Evolutionary conservation across 805 yeast genomes (phyloP).

Genomic region (Starmerella bombi): DNA sequence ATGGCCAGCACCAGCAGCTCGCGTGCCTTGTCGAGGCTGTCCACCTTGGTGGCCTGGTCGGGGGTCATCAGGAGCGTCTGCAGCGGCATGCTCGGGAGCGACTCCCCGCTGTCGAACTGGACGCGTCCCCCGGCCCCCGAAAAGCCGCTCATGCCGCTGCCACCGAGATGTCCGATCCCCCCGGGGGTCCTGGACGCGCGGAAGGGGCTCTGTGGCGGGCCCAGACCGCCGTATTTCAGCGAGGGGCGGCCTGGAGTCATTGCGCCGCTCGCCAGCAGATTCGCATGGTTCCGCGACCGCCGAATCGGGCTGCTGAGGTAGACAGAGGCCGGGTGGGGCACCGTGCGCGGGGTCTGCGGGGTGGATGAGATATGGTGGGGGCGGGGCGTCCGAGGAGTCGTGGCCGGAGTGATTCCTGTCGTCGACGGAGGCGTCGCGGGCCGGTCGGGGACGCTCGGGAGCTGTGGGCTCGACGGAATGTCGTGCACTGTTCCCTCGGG

Average conservation of each 20-base stretch:
- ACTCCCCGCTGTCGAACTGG: slow-evolving; percentile 4
- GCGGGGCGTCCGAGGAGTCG: background rate
- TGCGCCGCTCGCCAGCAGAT: slow-evolving; percentile 9
- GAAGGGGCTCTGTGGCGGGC: slow-evolving; percentile 5
- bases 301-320: slow-evolving; percentile 17
- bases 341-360: background rate
- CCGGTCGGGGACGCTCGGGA: background rate
- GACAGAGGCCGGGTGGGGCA: slow-evolving; percentile 9
- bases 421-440: background rate
- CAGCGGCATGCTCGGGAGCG: slow-evolving; percentile 20
- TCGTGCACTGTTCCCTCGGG: background rate
- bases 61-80: slow-evolving; percentile 17
- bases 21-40: slow-evolving; percentile 8
- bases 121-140: slow-evolving; percentile 4
- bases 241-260: slow-evolving; percentile 19
- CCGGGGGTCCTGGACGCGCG: slow-evolving; percentile 1
- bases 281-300: slow-evolving; percentile 3
- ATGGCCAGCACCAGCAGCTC: slow-evolving; percentile 17
- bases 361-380: background rate
- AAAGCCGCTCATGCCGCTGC: background rate
- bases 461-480: background rate
- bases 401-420: background rate
- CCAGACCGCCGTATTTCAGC: background rate
- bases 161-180: background rate
- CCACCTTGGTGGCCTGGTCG: slow-evolving; percentile 14